Base-by-base conservation (phyloP, 441 rosid species). In the Eutrema salsugineum region DNA sequence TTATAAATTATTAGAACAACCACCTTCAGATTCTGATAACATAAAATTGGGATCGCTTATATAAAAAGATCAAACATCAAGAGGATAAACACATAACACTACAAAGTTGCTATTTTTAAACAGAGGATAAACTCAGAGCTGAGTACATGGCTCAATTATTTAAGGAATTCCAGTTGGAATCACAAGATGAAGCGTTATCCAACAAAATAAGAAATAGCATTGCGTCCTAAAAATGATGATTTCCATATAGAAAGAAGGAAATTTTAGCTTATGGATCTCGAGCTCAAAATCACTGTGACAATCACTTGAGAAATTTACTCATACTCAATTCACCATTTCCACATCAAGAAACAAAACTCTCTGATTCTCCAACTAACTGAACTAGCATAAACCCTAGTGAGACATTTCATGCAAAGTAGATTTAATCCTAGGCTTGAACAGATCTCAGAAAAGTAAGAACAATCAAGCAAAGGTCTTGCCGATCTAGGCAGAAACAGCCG, bases 401-500 rank as follows among this genome's bases (percentile, higher is more conserved):
- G 4, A n/a, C 38, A 62, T 32, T 38, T 54, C 75, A 75, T 75
- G 70, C 70, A 68, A 46, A 75, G 53, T 46, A 17, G 36, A 51
- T 4, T 38, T 19, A 6, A 16, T 33, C 14, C 40, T 54, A 76
- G 73, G 63, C 53, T 73, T 65, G 62, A 48, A 60, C 70, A 72
- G 79, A 85, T 81, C 86, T 81, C 83, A 73, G 59, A 6, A 77
- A 58, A 46, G 51, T 54, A 82, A 72, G 72, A 81, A 79, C 72
- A 79, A 39, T 39, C 36, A 76, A 69, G 36, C 14, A 63, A 63
- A 55, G 70, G 74, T 77, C 61, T 43, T 42, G 11, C 66, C 78
- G 85, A 87, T 73, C 83, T 81, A 79, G 46, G n/a, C 8, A 72
- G 72, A 42, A 78, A 78, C 83, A 82, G 67, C 68, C 20, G 77